phyloP scores from a whole-genome alignment of 176 grass and related monocot species.

The Eleusine coracana region DNA sequence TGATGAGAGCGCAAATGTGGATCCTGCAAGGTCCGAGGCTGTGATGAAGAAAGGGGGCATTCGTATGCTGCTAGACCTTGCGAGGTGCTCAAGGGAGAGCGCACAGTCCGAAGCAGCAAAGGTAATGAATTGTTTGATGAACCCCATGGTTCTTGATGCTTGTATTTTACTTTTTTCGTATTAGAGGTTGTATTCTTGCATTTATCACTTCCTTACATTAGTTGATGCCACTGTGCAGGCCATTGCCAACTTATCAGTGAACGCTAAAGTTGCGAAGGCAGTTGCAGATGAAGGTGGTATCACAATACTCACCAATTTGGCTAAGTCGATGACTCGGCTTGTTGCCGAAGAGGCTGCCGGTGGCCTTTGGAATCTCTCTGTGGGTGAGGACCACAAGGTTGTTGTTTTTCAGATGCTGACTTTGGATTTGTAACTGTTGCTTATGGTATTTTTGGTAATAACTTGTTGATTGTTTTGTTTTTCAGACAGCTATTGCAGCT shows the following conservation, averaged over 20 bases:
- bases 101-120: conserved; percentile 97
- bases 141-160: conserved; percentile 1
- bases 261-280: conserved; percentile 87
- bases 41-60: conserved; percentile 93
- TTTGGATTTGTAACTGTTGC: conserved; percentile 18
- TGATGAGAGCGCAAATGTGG: conserved; percentile 89
- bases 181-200: conserved; percentile 21
- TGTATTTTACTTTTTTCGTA: not conserved
- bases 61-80: conserved; percentile 82
- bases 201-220: conserved; percentile 32
- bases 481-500: conserved; percentile 79
- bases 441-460: conserved; percentile 29
- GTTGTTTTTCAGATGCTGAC: conserved; percentile 41
- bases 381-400: conserved; percentile 98
- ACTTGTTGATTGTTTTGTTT: conserved; percentile 33
- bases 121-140: conserved; percentile 54
- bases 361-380: conserved; percentile 99
- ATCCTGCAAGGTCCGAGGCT: conserved; percentile 80
- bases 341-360: conserved; percentile 99
- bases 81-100: conserved; percentile 83
- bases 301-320: conserved; percentile 75
- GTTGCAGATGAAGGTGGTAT: conserved; percentile 98
- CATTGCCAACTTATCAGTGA: conserved; percentile 97
- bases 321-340: conserved; percentile 82
- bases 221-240: conserved; percentile 56